A percentile compares a stretch with the other conserved stretches of the same genome.
These are phyloP conservation scores for Dendrobium chrysotoxum DNA, from an alignment of 106 monocot species.

Conservation along the genomic window DNA sequence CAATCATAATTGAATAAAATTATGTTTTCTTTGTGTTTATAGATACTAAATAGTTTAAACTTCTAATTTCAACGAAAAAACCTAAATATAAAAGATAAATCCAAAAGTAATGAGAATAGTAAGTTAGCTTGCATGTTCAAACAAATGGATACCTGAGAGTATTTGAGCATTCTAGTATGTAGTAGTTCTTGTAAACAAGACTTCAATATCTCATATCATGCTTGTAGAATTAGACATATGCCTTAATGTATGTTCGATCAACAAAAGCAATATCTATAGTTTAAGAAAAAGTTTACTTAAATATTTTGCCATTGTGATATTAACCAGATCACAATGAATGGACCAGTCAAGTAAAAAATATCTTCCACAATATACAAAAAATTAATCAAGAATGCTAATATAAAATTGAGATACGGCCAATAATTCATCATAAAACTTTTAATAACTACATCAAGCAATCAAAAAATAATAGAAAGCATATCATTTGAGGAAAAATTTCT, in stretches of 20 bases:
- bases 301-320: neutral
- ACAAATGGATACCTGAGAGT: constrained; percentile 34
- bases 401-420: too few species aligned
- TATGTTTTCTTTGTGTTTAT: neutral
- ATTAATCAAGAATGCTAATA: too few species aligned
- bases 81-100: neutral
- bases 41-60: neutral
- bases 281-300: constrained; percentile 39
- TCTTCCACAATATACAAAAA: too few species aligned
- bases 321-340: neutral
- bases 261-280: constrained; percentile 99
- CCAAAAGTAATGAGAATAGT: neutral
- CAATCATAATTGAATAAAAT: neutral
- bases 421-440: too few species aligned
- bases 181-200: constrained; percentile 86
- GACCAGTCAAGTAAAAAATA: too few species aligned
- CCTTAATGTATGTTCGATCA: constrained; percentile 96
- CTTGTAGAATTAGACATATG: constrained; percentile 69
- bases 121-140: neutral
- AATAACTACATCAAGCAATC: neutral
- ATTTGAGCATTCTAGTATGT: constrained; percentile 46
- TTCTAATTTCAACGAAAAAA: neutral
- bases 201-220: constrained; percentile 82
- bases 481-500: too few species aligned
- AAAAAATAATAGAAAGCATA: too few species aligned